These are phyloP conservation scores for Talaromyces thailandensis DNA, from an alignment of 495 filamentous ascomycete species.

Conservation along the genomic window DNA sequence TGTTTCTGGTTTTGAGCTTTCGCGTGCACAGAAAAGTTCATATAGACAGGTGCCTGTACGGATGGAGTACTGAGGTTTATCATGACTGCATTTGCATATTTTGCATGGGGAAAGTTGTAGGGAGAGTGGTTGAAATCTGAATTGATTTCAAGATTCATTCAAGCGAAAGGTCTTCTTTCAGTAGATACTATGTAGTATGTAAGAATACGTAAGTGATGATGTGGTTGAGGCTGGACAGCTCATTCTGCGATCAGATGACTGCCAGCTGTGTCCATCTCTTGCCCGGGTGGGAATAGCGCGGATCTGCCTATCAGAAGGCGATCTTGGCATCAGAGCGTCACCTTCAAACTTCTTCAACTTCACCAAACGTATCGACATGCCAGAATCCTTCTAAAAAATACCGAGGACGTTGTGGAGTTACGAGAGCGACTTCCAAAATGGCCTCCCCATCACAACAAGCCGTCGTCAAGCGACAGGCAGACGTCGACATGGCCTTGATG, in stretches of 20 bases:
- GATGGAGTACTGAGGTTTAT: slow-evolving; percentile 3
- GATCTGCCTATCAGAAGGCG: background rate
- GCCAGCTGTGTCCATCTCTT: background rate
- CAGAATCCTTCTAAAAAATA: background rate
- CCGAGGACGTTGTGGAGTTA: background rate
- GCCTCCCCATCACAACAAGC: slow-evolving; percentile 21
- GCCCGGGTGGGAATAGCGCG: background rate
- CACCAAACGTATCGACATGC: background rate
- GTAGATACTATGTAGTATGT: background rate
- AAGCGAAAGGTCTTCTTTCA: background rate
- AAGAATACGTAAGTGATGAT: background rate
- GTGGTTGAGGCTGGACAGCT: background rate
- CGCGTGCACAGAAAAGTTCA: slow-evolving; percentile 2
- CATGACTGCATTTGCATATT: slow-evolving; percentile 4
- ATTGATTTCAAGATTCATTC: background rate
- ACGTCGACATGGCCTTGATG: slow-evolving; percentile 67
- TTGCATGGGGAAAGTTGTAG: background rate
- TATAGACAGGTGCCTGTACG: slow-evolving; percentile 6
- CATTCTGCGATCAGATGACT: background rate
- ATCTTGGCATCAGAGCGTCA: background rate
- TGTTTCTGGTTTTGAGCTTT: slow-evolving; percentile 2
- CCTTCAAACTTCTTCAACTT: background rate
- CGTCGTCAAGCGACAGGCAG: slow-evolving; percentile 36
- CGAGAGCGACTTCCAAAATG: slow-evolving; percentile 5
- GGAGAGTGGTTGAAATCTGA: background rate